Conservation (phyloP, 345 rosid species). For the Rhodomyrtus tomentosa region DNA sequence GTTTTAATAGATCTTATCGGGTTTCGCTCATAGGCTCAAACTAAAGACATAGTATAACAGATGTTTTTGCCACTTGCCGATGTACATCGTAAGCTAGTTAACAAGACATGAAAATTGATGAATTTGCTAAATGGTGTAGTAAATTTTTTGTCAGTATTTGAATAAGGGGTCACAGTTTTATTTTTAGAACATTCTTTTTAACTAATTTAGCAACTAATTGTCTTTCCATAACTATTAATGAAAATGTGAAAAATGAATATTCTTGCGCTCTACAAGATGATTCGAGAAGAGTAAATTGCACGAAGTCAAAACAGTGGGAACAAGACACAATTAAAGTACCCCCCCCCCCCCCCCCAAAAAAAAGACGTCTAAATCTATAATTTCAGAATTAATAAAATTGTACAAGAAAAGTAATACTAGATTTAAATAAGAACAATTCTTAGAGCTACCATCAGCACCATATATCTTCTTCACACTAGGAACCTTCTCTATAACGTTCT, state of each 20-base stretch:
- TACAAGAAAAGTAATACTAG: background rate
- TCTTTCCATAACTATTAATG: background rate
- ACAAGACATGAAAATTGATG: background rate
- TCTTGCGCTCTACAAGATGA: background rate
- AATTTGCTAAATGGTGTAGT: background rate
- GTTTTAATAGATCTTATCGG: too few relatives aligned
- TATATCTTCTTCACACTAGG: background rate
- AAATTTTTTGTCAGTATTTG: background rate
- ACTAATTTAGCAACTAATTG: background rate
- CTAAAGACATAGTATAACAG: background rate
- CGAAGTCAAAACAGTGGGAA: background rate
- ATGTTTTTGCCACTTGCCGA: background rate
- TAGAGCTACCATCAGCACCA: background rate
- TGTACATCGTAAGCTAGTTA: background rate
- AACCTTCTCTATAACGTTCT: background rate
- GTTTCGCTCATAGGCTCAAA: too few relatives aligned
- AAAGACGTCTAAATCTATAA: background rate
- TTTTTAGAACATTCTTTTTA: background rate
- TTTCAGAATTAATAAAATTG: background rate
- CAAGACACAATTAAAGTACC: background rate
- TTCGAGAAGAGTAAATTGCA: background rate
- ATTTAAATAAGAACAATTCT: background rate
- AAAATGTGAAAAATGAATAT: background rate
- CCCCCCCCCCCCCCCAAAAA: too few relatives aligned
- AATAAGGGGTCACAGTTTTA: background rate